Percentiles rank a stretch among this genome's conserved stretches.
Evolutionary conservation across 1,284 basidiomycete genomes (phyloP).

Genomic region (Cutaneotrichosporon sp.): DNA sequence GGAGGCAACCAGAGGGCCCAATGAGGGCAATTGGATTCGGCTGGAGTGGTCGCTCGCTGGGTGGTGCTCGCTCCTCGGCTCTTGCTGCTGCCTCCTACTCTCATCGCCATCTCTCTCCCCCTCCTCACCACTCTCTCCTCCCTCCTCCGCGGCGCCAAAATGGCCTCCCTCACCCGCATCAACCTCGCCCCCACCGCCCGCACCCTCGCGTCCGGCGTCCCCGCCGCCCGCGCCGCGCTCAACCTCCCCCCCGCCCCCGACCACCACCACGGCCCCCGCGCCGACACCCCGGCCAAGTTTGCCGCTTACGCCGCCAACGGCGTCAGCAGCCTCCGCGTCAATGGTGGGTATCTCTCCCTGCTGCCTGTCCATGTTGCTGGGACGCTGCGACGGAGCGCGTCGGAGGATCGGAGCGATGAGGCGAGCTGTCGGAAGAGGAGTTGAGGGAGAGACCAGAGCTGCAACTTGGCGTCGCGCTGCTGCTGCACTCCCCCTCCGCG

Average conservation of each 20-base stretch:
- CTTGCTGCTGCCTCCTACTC: not conserved
- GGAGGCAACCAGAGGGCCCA: not conserved
- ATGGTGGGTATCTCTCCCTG: slow-evolving; percentile 60
- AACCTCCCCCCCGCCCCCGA: slow-evolving; percentile 71
- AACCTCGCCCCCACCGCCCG: slow-evolving; percentile 80
- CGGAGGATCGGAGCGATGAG: not conserved
- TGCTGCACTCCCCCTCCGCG: too few relatives aligned
- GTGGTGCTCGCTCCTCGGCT: slow-evolving; percentile 3
- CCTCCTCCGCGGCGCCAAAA: slow-evolving; percentile 16
- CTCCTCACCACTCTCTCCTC: slow-evolving; percentile 11
- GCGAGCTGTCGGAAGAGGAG: not conserved
- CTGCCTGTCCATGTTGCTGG: too few relatives aligned
- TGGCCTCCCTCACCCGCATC: slow-evolving; percentile 54
- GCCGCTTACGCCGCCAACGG: slow-evolving; percentile 59
- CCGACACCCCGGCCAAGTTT: slow-evolving; percentile 69
- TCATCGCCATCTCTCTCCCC: slow-evolving; percentile 11
- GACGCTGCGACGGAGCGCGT: too few relatives aligned
- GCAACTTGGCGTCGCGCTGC: too few relatives aligned
- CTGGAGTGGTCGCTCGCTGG: not conserved
- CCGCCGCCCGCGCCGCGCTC: slow-evolving; percentile 93
- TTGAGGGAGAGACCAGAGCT: too few relatives aligned
- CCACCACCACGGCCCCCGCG: slow-evolving; percentile 60
- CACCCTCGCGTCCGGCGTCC: slow-evolving; percentile 79
- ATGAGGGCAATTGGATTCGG: slow-evolving; percentile 1
- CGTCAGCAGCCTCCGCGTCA: slow-evolving; percentile 61